Conservation (phyloP, 345 rosid genomes). For the Eucalyptus polybractea region DNA sequence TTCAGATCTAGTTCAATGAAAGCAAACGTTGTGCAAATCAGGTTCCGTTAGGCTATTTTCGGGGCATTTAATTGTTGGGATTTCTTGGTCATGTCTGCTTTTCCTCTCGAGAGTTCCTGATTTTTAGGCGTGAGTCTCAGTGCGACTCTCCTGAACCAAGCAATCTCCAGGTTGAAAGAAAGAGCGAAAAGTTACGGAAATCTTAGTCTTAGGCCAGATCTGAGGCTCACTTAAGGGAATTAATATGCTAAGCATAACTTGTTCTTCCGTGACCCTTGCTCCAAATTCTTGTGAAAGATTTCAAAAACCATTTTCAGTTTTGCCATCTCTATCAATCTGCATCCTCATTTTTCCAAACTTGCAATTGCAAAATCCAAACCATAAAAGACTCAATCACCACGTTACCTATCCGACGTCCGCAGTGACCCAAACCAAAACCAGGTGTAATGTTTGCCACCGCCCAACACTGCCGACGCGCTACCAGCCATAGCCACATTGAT, state of each 20-base stretch:
- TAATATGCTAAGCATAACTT: background rate
- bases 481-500: background rate
- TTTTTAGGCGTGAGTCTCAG: background rate
- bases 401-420: too few species aligned
- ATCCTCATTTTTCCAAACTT: too few species aligned
- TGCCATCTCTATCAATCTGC: too few species aligned
- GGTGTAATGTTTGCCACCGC: too few species aligned
- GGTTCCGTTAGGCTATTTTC: background rate
- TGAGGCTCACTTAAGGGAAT: background rate
- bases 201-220: background rate
- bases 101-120: background rate
- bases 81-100: background rate
- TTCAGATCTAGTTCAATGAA: background rate
- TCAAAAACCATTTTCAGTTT: too few species aligned
- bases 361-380: too few species aligned
- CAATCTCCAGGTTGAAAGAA: background rate
- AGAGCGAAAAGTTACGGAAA: accelerated
- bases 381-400: too few species aligned
- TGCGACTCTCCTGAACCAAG: background rate
- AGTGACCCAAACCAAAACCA: too few species aligned
- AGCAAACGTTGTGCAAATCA: background rate
- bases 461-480: background rate
- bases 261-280: too few species aligned
- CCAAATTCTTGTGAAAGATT: too few species aligned
- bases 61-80: background rate